Conservation (phyloP, 1,139 yeast species). For the Hanseniaspora uvarum region DNA sequence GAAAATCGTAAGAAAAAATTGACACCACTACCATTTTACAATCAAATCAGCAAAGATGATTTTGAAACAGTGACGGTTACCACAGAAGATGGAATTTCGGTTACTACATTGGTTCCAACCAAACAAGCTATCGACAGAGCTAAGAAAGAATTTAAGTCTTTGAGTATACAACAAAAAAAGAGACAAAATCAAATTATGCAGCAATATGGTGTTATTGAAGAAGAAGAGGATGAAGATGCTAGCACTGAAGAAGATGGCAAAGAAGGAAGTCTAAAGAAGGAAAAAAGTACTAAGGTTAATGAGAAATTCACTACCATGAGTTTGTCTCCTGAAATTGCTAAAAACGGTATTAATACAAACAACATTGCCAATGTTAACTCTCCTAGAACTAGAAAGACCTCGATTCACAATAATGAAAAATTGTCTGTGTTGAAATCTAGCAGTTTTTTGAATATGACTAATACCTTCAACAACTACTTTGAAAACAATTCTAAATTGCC, state of each 20-base stretch:
- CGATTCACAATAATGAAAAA: conserved; percentile 37
- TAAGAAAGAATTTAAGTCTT: conserved; percentile 30
- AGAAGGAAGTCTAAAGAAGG: background rate
- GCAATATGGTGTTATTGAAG: conserved; percentile 9
- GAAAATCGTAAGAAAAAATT: conserved; percentile 31
- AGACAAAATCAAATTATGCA: conserved; percentile 22
- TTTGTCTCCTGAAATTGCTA: background rate
- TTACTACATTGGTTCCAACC: conserved; percentile 81
- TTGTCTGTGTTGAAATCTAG: background rate
- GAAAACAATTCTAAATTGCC: background rate
- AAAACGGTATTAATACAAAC: background rate
- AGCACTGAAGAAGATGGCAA: background rate
- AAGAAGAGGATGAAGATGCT: background rate
- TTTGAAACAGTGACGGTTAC: conserved; percentile 77
- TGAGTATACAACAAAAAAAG: conserved; percentile 24
- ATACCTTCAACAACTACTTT: background rate
- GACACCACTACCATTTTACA: conserved; percentile 81
- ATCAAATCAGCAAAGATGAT: conserved; percentile 85
- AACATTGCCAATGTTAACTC: background rate
- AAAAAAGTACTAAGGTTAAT: background rate
- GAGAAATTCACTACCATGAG: background rate
- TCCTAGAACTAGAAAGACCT: conserved; percentile 30
- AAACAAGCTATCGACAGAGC: conserved; percentile 49
- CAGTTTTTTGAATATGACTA: background rate
- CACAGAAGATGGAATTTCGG: conserved; percentile 85